Conservation (phyloP, 768 basidiomycete species). For the Trametes elegans region DNA sequence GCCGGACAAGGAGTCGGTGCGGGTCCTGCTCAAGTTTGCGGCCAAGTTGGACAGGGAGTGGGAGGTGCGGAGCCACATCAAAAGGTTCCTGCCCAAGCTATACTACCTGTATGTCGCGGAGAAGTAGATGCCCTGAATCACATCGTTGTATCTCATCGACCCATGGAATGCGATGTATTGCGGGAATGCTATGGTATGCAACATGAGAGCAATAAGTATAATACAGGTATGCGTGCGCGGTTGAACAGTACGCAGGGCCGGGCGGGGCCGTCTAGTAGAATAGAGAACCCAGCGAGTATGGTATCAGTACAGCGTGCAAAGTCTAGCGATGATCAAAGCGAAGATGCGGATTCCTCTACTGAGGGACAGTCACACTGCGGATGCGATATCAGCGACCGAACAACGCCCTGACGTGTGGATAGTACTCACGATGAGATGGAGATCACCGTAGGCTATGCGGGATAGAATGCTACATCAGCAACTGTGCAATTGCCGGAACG, state of each 20-base stretch:
- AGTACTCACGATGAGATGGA: conserved; percentile 78
- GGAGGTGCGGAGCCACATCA: conserved; percentile 46
- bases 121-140: background rate
- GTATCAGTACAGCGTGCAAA: conserved; percentile 15
- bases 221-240: conserved; percentile 47
- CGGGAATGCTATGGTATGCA: conserved; percentile 16
- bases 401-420: background rate
- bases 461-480: conserved; percentile 9
- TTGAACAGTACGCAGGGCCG: conserved; percentile 55
- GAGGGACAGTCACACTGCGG: conserved; percentile 80
- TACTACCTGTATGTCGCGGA: too few relatives aligned
- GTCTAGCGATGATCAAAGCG: conserved; percentile 26
- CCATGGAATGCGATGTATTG: conserved; percentile 24
- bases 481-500: background rate
- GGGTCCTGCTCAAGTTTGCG: conserved; percentile 57
- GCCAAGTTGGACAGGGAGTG: conserved; percentile 39
- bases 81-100: conserved; percentile 38
- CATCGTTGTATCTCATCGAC: background rate
- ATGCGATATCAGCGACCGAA: conserved; percentile 6
- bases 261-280: conserved; percentile 47
- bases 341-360: conserved; percentile 68
- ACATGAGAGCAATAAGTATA: conserved; percentile 21
- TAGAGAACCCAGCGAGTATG: conserved; percentile 27
- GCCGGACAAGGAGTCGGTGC: conserved; percentile 49
- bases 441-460: conserved; percentile 80